Conservation (phyloP, 164 flowering plant species). For the Tetrastigma voinierianum region DNA sequence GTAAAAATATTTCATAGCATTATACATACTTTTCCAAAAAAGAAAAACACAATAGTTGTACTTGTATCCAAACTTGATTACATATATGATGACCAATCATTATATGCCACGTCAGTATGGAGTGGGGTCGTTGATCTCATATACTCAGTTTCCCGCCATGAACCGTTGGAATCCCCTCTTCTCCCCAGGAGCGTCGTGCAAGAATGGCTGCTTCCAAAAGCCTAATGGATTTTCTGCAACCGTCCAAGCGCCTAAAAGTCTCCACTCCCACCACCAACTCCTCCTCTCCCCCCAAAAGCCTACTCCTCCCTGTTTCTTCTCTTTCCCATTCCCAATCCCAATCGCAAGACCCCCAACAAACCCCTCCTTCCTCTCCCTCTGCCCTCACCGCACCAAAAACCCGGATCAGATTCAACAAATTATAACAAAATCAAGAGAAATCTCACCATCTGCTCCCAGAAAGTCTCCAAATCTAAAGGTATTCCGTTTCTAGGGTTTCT, state of each 20-base stretch:
- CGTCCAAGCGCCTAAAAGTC: constrained; percentile 53
- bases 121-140: neutral
- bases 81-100: too few relatives aligned
- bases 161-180: neutral
- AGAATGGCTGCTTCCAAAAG: constrained; percentile 54
- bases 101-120: too few relatives aligned
- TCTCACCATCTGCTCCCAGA: constrained; percentile 56
- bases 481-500: constrained; percentile 13
- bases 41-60: too few relatives aligned
- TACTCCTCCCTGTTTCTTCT: constrained; percentile 5
- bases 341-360: constrained; percentile 13
- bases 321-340: neutral
- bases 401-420: constrained; percentile 57
- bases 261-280: constrained; percentile 17
- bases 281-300: neutral
- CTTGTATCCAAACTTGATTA: too few relatives aligned
- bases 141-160: constrained; percentile 11
- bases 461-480: constrained; percentile 51
- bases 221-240: constrained; percentile 53
- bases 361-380: constrained; percentile 4
- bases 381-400: constrained; percentile 45
- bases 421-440: constrained; percentile 58
- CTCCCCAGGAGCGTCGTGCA: neutral
- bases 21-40: too few relatives aligned
- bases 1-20: too few relatives aligned